Evolutionary conservation across 352 stramenopile genomes (phyloP), one percentile per base, ranked within the genome.

Genomic region (Globisporangium takayamanum): DNA sequence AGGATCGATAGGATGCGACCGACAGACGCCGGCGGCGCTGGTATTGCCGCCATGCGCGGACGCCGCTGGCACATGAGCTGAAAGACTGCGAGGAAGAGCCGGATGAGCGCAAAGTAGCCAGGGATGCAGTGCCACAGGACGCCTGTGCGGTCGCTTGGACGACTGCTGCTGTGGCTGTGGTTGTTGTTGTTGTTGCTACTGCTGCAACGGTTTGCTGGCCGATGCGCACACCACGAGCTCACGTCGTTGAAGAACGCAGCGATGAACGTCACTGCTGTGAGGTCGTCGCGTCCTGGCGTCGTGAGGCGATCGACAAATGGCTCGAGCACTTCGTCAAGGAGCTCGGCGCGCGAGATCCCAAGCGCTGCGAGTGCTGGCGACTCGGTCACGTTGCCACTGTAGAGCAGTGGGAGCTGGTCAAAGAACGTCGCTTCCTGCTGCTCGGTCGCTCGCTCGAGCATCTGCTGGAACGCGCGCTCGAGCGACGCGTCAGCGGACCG

Each of bases 91-190:
- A 88, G 69, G 37, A 87, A 91, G 36, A 87, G 60, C 11, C 78
- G 82, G 16, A 89, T 64, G 22, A 92, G 60, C 42, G 66, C 63
- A 65, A 89, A 89, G 62, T 94, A 94, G 0, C 84, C 84, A 12
- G 84, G 84, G 20, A 94, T 58, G 12, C 78, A 90, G 60, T 92
- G 83, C 84, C 84, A 94, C 30, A 86, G 33, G 46, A 89, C 77
- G 0, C 68, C 53, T 1, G 66, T 52, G 42, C 63, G 57, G 22
- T 7, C 25, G 20, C 7, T 39, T 18, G 12, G 14, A 12, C 25
- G 20, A 12, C 33, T 60, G 44, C 25, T 33, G 22, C 5, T 37
- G 12, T 28, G 14, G 14, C 20, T 46, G 14, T 15, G 2, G 12
- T 41, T 20, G 51, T 25, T 20, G 33, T 42, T 42, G 28, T 55